Percentiles rank a stretch among this genome's conserved stretches.
These are phyloP conservation scores for Mariannaea sp. DNA, from an alignment of 2,329 filamentous ascomycete genomes.

Conservation along the genomic window DNA sequence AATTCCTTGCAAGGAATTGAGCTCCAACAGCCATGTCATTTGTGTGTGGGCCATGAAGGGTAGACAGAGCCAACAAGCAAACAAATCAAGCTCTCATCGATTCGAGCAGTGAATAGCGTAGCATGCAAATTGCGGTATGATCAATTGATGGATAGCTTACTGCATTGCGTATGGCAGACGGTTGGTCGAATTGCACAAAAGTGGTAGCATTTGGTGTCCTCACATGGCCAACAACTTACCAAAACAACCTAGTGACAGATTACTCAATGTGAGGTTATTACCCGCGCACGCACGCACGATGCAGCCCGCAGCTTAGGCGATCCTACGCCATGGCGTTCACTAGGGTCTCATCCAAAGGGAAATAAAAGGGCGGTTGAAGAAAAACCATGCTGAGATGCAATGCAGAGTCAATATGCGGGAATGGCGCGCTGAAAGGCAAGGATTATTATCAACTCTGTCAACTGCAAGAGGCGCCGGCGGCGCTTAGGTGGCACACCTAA, in stretches of 20 bases:
- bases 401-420: constrained; percentile 23
- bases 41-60: background rate
- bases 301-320: constrained; percentile 16
- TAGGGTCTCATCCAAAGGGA: constrained; percentile 20
- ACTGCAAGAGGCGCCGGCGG: constrained; percentile 23
- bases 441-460: constrained; percentile 17
- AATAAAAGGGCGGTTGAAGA: constrained; percentile 25
- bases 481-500: constrained; percentile 34
- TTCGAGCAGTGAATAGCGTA: background rate
- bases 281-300: constrained; percentile 22
- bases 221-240: background rate
- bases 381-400: constrained; percentile 21
- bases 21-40: background rate
- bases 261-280: constrained; percentile 23
- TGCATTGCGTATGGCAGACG: background rate
- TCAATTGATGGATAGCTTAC: background rate
- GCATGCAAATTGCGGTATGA: background rate
- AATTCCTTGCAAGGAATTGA: background rate
- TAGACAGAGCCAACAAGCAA: background rate
- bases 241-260: too few species aligned
- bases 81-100: background rate
- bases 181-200: background rate
- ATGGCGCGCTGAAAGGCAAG: constrained; percentile 24
- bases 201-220: background rate
- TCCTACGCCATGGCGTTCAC: constrained; percentile 21